phyloP scores from a whole-genome alignment of 805 yeast genomes.

The Metschnikowia kunwiensis region DNA sequence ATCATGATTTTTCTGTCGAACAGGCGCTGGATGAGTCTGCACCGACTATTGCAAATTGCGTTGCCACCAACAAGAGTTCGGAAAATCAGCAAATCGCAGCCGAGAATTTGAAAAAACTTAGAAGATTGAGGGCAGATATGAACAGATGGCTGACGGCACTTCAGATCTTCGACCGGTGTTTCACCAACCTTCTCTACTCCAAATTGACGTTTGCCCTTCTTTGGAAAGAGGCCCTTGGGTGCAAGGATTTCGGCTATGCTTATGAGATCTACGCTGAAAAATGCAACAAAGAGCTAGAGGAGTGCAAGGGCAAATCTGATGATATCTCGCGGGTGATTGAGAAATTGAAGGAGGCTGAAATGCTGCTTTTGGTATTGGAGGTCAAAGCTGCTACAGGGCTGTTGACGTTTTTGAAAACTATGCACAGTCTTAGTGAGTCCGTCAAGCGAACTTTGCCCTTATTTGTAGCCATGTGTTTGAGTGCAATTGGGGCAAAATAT shows the following conservation, averaged over 20 bases:
- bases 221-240: conserved; percentile 8
- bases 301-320: neutral
- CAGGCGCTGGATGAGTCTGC: neutral
- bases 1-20: conserved; percentile 8
- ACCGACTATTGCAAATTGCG: conserved; percentile 2
- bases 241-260: conserved; percentile 7
- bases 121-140: neutral
- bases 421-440: neutral
- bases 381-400: neutral
- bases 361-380: conserved; percentile 1
- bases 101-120: neutral
- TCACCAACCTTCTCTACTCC: neutral
- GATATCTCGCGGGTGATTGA: neutral
- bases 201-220: conserved; percentile 1
- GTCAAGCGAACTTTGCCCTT: neutral
- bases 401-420: neutral
- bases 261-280: conserved; percentile 11
- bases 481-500: neutral
- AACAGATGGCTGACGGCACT: neutral
- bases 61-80: conserved; percentile 1
- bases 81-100: neutral
- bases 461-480: conserved; percentile 1
- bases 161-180: conserved; percentile 1
- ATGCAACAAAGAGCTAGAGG: conserved; percentile 8
- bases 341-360: conserved; percentile 3